These are phyloP conservation scores for Neofusicoccum sp. DNA, from an alignment of 2,329 filamentous ascomycete genomes.

Conservation along the genomic window DNA sequence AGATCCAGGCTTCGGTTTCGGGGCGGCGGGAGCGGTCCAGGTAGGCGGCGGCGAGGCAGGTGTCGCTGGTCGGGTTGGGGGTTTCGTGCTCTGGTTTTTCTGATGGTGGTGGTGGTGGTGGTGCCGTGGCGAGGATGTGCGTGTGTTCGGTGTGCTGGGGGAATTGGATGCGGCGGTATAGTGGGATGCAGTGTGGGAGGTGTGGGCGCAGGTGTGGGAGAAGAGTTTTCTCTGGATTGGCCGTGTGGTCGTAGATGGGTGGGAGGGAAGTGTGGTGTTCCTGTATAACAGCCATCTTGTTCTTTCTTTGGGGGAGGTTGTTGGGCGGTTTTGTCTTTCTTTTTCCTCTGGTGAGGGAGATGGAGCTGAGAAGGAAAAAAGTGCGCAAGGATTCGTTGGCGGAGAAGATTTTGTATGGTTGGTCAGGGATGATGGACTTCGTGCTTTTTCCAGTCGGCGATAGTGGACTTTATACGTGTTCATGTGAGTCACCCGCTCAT, in stretches of 20 bases:
- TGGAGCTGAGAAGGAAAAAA: not conserved
- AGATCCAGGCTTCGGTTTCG: constrained; percentile 69
- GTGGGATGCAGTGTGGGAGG: constrained; percentile 61
- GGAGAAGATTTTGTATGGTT: too few species aligned
- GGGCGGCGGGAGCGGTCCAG: constrained; percentile 62
- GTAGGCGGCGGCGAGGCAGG: constrained; percentile 60
- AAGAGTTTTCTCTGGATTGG: constrained; percentile 50
- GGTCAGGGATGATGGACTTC: too few species aligned
- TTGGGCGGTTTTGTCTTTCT: not conserved
- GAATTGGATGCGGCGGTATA: constrained; percentile 67
- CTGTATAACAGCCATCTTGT: not conserved
- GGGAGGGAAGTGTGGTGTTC: not conserved
- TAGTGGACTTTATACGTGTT: not conserved
- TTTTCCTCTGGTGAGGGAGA: not conserved
- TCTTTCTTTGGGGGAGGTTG: not conserved
- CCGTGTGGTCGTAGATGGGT: not conserved
- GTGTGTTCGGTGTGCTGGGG: constrained; percentile 45
- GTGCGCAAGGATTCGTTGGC: too few species aligned
- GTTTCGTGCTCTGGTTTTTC: not conserved
- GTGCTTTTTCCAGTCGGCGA: not conserved
- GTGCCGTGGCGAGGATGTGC: constrained; percentile 38
- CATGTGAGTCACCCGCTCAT: not conserved
- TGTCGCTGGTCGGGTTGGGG: constrained; percentile 20
- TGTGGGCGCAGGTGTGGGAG: constrained; percentile 53
- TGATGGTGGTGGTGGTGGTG: not conserved